Base-by-base conservation (phyloP, 2,329 filamentous ascomycete genomes). In the Pestalotiopsis sp. region DNA sequence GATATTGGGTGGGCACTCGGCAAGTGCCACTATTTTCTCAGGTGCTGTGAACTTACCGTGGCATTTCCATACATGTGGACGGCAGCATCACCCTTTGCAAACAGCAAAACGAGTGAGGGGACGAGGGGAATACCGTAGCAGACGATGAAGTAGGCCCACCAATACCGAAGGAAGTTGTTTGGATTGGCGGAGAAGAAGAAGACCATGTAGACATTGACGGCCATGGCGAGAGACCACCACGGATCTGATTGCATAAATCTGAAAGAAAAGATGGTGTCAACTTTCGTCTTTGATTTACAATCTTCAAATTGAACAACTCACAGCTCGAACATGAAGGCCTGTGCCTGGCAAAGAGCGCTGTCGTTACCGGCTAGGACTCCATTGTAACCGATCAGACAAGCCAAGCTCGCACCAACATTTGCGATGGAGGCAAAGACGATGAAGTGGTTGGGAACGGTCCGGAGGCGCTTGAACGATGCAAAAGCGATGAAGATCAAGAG, bases 141-240 rank as follows among this genome's bases (percentile, higher is more conserved):
- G 61, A 90, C 80, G 1, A 90, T 65, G 49, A 90, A 85, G 77
- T 95, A 95, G 63, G 90, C 84, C 86, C 91, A 93, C 75, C 91
- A 87, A 77, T 92, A 92, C 61, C 87, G 86, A n/a, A 87, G 86
- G 75, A 94, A 94, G 65, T 92, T 90, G 7, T 90, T 91, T 0
- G 87, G 87, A 61, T 83, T 88, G 62, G 85, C 84, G n/a, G 85
- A 83, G 72, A 85, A 86, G 79, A 89, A 90, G 77, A 90, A 90
- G 69, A 90, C 87, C 65, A 95, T 85, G 74, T 92, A 93, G 70
- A 95, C 93, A 75, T 95, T 96, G 76, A 91, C 84, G 3, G 93
- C 92, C 93, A 96, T 95, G 71, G 91, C 91, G 66, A 94, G 87
- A 0, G 92, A 92, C 92, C 91, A 94, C 81, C 92, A 86, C 0